Evolutionary conservation across 768 basidiomycete species (phyloP), one percentile per base, ranked within the genome.

Genomic region (Kwoniella shandongensis): DNA sequence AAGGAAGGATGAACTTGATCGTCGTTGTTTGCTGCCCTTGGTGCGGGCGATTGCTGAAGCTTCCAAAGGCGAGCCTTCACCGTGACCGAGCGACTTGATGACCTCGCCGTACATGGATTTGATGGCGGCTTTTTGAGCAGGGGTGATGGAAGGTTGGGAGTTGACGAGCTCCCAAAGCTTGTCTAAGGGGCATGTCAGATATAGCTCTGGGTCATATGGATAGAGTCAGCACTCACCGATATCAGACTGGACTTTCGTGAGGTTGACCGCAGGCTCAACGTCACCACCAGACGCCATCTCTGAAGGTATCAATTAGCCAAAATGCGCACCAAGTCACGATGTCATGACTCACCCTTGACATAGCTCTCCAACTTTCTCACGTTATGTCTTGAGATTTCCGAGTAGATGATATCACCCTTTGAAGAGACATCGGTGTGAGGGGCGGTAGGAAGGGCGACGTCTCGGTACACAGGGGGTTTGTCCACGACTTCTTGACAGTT

Each of bases 111-210:
- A 98, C 47, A 99, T 81, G 1, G 88, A 78, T 66, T 75, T 74
- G 67, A 76, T 76, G 58, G 77, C 77, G 12, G 73, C 65, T 58
- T 96, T 97, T 80, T 98, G 94, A 63, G 91, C 90, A 67, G 91
- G 88, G 70, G 88, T 94, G 76, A 99, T 97, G 67, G 92, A 91
- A 2, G 94, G 94, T 76, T 98, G 91, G 0, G 89, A 86, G 78
- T 93, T 96, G 72, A 99, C 92, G 57, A 98, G 86, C 51, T 88
- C 91, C 92, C 94, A 99, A 4, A 99, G 83, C 73, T 93, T 97
- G 53, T 92, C 81, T 70, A 48, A 10, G 32, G 13, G 13, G 13
- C 13, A 6, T 6, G 6, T 32, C 17, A 1, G 7, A 0, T 1
- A 22, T 38, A 26, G 44, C 44, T 46, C 13, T 27, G 7, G 22